Evolutionary conservation across 441 rosid genomes (phyloP).

Genomic region (Erodium texanum): DNA sequence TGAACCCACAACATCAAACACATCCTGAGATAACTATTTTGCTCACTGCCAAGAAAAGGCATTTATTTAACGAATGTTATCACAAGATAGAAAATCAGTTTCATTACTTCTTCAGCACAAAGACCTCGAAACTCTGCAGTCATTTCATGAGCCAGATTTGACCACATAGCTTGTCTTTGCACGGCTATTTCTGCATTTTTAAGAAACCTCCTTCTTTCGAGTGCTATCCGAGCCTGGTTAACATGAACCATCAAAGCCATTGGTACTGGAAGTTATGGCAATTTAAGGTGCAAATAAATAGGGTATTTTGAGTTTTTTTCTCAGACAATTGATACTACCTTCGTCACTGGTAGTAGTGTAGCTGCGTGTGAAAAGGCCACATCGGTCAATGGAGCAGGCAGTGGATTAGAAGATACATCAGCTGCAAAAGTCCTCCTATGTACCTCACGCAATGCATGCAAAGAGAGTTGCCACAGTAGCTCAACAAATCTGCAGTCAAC

Average conservation of each 20-base stretch:
- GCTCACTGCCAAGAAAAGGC: not conserved
- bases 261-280: slow-evolving; percentile 3
- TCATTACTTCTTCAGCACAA: slow-evolving; percentile 94
- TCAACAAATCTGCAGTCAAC: slow-evolving; percentile 83
- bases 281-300: slow-evolving; percentile 1
- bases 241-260: slow-evolving; percentile 17
- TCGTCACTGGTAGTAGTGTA: slow-evolving; percentile 89
- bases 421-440: slow-evolving; percentile 85
- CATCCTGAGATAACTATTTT: slow-evolving; percentile 17
- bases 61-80: slow-evolving; percentile 6
- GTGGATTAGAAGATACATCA: slow-evolving; percentile 78
- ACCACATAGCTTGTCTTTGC: slow-evolving; percentile 98
- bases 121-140: slow-evolving; percentile 99
- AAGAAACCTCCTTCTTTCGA: slow-evolving; percentile 85
- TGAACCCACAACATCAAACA: slow-evolving; percentile 31
- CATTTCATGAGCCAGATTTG: slow-evolving; percentile 99
- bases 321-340: slow-evolving; percentile 34
- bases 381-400: slow-evolving; percentile 91
- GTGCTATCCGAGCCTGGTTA: slow-evolving; percentile 88
- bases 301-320: not conserved
- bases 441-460: slow-evolving; percentile 96
- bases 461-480: slow-evolving; percentile 95
- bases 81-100: slow-evolving; percentile 7
- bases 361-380: slow-evolving; percentile 99
- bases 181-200: slow-evolving; percentile 95